Evolutionary conservation across 1,284 basidiomycete species (phyloP), one percentile per base, ranked within the genome.

Genomic region (Trametes pubescens): DNA sequence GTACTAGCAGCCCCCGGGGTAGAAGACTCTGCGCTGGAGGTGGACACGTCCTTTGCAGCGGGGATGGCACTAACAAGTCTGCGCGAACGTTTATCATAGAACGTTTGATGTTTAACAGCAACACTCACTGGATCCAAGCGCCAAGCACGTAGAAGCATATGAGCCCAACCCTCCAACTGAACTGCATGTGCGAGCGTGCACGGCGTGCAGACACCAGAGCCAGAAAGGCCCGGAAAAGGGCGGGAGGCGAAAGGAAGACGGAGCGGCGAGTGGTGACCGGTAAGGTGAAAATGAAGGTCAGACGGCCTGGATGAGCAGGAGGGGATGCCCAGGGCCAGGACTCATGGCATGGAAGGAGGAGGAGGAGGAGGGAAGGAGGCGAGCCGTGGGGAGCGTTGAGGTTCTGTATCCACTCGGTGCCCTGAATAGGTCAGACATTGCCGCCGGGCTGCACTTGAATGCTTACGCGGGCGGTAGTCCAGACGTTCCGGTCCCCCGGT

Each of bases 331-430:
- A 43, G 53, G 48, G 49, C 59, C 49, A 64, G 62, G 47, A 65
- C 26, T 68, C 67, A 68, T 68, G 62, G 64, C 64, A 68, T 53
- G 56, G 64, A 64, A 59, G 61, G 55, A 51, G 62, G 59, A 65
- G 48, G 44, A 51, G 56, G 47, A 32, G 51, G 34, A 21, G 10
- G 26, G 38, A 35, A n/a, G 4, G 37, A 40, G 38, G 46, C n/a
- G n/a, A n/a, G 29, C 29, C 29, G 29, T 37, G 34, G 51, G 51
- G 32, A 21, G 18, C 11, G 34, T 16, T 22, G 32, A 35, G 6
- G 49, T 35, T 26, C 37, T 48, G 54, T 53, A 48, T 48, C 56
- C 56, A 57, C 43, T 44, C 18, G 24, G 52, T 26, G 49, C 10
- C 22, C 38, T 57, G 29, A 38, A 58, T 56, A 35, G 54, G 21